Percentiles rank a stretch among this genome's conserved stretches.
These are phyloP conservation scores for Colletotrichum sp. DNA, from an alignment of 2,329 filamentous ascomycete genomes.

Conservation along the genomic window DNA sequence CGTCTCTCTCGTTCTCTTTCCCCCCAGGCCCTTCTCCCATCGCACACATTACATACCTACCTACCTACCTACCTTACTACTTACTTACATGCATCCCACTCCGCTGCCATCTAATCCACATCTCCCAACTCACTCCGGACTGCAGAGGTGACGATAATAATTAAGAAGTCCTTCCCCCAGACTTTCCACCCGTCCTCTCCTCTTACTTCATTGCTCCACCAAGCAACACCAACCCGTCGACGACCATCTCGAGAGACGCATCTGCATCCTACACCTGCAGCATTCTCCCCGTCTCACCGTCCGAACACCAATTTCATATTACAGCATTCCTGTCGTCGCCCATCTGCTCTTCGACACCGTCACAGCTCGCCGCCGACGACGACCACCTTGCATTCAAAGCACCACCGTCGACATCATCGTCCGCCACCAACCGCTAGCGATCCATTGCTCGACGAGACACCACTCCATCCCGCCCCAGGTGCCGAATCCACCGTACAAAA, in stretches of 20 bases:
- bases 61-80: background rate
- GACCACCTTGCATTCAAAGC: background rate
- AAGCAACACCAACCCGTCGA: background rate
- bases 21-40: slow-evolving; percentile 3
- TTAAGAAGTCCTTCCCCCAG: slow-evolving; percentile 22
- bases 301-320: slow-evolving; percentile 1
- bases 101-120: slow-evolving; percentile 20
- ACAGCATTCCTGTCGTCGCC: slow-evolving; percentile 3
- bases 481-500: slow-evolving; percentile 1
- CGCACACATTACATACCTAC: slow-evolving; percentile 7
- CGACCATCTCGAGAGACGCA: background rate
- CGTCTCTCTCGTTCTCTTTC: no score
- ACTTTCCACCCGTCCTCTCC: slow-evolving; percentile 19
- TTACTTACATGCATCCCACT: slow-evolving; percentile 17
- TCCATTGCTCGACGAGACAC: background rate
- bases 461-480: background rate
- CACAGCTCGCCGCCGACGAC: background rate
- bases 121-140: slow-evolving; percentile 1
- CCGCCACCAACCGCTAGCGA: background rate
- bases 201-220: slow-evolving; percentile 23
- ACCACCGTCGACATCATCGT: background rate
- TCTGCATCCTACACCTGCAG: slow-evolving; percentile 1
- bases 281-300: background rate
- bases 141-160: slow-evolving; percentile 23
- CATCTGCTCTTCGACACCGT: background rate